Evolutionary conservation across 192 early-diverging fungal species (phyloP).

Genomic region (Haplosporangium gracile): DNA sequence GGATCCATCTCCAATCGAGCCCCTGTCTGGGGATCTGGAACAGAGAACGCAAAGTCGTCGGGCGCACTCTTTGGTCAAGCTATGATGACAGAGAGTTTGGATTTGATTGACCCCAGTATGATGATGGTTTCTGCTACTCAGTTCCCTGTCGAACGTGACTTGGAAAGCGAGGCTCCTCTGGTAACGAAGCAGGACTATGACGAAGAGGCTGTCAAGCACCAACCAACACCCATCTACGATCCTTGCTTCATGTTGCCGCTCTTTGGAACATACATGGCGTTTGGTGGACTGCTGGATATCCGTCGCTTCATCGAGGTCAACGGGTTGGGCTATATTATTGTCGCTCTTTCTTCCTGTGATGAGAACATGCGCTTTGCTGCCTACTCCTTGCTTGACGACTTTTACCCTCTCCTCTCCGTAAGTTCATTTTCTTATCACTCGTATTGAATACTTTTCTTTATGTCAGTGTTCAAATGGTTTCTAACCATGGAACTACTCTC

Average conservation of each 20-base stretch:
- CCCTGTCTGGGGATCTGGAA: constrained; percentile 69
- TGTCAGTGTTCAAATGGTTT: background rate
- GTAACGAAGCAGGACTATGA: constrained; percentile 17
- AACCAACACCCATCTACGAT: constrained; percentile 68
- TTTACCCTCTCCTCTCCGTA: constrained; percentile 71
- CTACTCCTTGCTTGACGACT: constrained; percentile 76
- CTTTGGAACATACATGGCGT: constrained; percentile 66
- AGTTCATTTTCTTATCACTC: constrained; percentile 9
- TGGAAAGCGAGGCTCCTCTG: constrained; percentile 29
- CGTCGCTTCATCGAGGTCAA: constrained; percentile 77
- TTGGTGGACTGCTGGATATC: constrained; percentile 67
- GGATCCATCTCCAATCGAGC: constrained; percentile 71
- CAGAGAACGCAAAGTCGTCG: constrained; percentile 50
- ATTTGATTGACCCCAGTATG: constrained; percentile 70
- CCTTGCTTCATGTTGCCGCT: constrained; percentile 79
- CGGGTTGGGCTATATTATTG: constrained; percentile 75
- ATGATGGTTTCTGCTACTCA: constrained; percentile 73
- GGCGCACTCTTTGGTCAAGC: constrained; percentile 53
- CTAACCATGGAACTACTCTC: background rate
- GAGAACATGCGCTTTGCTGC: constrained; percentile 69
- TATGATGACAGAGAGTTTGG: constrained; percentile 69
- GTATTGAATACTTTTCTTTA: background rate
- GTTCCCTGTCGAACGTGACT: constrained; percentile 61
- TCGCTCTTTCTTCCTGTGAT: constrained; percentile 68
- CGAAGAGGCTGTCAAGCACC: constrained; percentile 23